Base-by-base conservation (phyloP, 176 grass and related monocot genomes). In the Bothriochloa decipiens region DNA sequence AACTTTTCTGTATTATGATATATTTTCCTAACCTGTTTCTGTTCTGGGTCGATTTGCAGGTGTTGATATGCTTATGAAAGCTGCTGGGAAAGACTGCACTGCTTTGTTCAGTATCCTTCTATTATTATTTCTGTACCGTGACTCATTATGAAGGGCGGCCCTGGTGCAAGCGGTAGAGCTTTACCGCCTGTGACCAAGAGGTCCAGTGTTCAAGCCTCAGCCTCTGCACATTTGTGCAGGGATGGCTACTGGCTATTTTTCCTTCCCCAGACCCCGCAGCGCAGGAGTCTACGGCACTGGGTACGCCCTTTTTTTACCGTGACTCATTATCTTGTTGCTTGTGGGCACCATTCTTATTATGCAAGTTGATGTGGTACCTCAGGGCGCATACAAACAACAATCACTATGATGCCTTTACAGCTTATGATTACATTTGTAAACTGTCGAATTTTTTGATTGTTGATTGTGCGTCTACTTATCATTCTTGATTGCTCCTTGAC, bases 11-110 rank as follows among this genome's bases (percentile, higher is more conserved):
- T 80, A 58, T 81, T 17, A 17, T 70, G 11, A 26, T 78, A 55
- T 41, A 73, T 84, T 57, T 78, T 28, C 22, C 78, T 52, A 43
- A 65, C 71, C 36, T n/a, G 64, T 29, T 36, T n/a, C 37, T 82
- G 55, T 49, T n/a, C 68, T 68, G 33, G 35, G 53, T 70, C 65
- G 35, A 27, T 93, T 85, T 82, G 17, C 89, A 98, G 96, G 96
- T 72, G 91, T 87, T 76, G 93, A 95, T 91, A 98, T 98, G 96
- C 93, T 98, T 81, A 94, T 89, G 89, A 98, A 98, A 68, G 96
- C 87, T 4, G 77, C 96, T 92, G 96, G 96, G 72, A 98, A 90
- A 84, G 91, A 98, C 86, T 95, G 86, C 76, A 95, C 96, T 50
- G 80, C 91, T 69, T 45, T 98, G 82, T 98, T 98, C 87, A 98